Evolutionary conservation across 73 alveolate species (phyloP), one percentile per base, ranked within the genome.

Genomic region (Paramecium sonneborni): DNA sequence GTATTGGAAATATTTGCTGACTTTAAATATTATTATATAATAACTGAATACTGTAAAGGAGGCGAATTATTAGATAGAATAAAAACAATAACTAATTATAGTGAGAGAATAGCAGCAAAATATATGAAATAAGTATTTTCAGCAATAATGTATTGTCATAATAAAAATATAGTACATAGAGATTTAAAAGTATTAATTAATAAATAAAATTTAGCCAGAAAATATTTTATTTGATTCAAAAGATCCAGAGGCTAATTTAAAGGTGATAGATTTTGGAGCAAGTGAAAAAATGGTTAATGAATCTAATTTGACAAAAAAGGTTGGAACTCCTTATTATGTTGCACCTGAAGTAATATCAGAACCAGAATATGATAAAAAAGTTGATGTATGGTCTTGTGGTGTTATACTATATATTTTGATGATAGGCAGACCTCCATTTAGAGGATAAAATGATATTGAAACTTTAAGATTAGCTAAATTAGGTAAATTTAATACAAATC

Each of bases 231-330:
- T 92, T 85, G 95, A 95, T 74, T 85, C 86, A 86, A 37, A 41
- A 34, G 98, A 89, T 21, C 85, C 93, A 76, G 93, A 95, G 85
- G 93, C 94, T 76, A 95, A 94, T 85, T 86, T 95, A 43, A 96
- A 95, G 85, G 86, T 96, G 41, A 96, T 96, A 2, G 99, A 96
- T 95, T 96, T 96, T 68, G 99, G 99, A 1, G 94, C 98, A 23
- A 69, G 91, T 24, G 87, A 76, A 69, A 88, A 88, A 34, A 69
- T 88, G 74, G 46, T 69, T 70, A 76, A 88, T 23, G 3, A 68
- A 39, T 44, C 70, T 41, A 35, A 48, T n/a, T 52, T 88, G 10
- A 88, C 94, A 24, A 88, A 70, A 35, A 68, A 67, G 70, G 76
- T 88, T 43, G 94, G 94, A 32, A 88, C 94, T 5, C 94, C 94